Conservation (phyloP, 1,284 basidiomycete species). For the Wallemia ichthyophaga region DNA sequence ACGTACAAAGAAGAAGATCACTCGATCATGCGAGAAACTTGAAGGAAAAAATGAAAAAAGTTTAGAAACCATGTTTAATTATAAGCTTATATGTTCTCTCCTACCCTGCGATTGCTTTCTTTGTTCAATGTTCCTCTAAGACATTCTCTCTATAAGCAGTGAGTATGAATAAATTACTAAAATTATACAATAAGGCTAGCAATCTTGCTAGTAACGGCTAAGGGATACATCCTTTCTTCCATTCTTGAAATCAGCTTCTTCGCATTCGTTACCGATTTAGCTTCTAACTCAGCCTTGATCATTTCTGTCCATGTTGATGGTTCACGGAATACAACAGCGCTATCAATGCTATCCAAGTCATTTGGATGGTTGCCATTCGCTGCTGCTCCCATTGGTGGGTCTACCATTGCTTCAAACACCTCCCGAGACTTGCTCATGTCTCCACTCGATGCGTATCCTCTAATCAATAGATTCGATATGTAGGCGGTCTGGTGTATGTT, state of each 20-base stretch:
- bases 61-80: too few species aligned
- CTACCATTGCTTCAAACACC: slow-evolving; percentile 62
- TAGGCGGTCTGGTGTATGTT: slow-evolving; percentile 79
- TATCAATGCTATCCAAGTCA: slow-evolving; percentile 18
- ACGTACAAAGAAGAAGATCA: neutral
- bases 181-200: slow-evolving; percentile 1
- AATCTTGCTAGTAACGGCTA: slow-evolving; percentile 9
- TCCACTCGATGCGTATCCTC: slow-evolving; percentile 45
- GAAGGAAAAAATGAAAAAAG: too few species aligned
- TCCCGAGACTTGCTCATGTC: slow-evolving; percentile 36
- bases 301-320: slow-evolving; percentile 77
- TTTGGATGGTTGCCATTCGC: slow-evolving; percentile 63
- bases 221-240: slow-evolving; percentile 27
- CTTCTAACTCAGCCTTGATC: slow-evolving; percentile 65
- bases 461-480: slow-evolving; percentile 74
- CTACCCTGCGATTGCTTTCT: too few species aligned
- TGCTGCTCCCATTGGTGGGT: slow-evolving; percentile 47
- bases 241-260: slow-evolving; percentile 40
- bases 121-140: too few species aligned
- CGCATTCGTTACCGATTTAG: slow-evolving; percentile 40
- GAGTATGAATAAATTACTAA: neutral
- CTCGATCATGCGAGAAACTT: too few species aligned
- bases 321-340: slow-evolving; percentile 15
- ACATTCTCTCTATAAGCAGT: too few species aligned
- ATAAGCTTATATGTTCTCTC: too few species aligned